Evolutionary conservation across 2,329 filamentous ascomycete species (phyloP), one percentile per base, ranked within the genome.

Genomic region (Triangularia setosa): DNA sequence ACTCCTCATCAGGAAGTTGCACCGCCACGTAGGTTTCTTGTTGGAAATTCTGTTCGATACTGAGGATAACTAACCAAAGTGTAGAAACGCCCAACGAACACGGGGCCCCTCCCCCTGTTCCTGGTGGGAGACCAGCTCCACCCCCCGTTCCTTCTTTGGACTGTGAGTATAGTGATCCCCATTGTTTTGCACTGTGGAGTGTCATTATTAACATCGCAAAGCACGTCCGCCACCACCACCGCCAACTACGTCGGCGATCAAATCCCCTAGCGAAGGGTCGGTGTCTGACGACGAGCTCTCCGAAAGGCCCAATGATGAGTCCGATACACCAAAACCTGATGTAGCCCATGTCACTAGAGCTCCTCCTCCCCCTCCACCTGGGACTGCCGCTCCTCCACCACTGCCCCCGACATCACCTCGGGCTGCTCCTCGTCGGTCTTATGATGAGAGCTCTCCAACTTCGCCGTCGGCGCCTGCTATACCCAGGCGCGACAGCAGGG

Each of bases 221-320:
- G 90, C 85, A 71, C 90, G 89, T 58, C 86, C 89, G 55, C 80
- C 82, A 1, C 85, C 85, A 58, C 80, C 80, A 33, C 80, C 80
- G 48, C 81, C 84, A 28, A 33, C 69, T 59, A 79, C 84, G 44
- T 78, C 83, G 35, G 79, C 80, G 53, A 73, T 85, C 16, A 81
- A 83, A 57, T 91, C 91, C 48, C 88, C 87, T 55, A 92, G 88
- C 64, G 84, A 90, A 66, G 93, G 92, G 28, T 96, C 92, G 1
- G 91, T 90, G 74, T 95, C 93, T 53, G 93, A 96, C 71, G 93
- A 97, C 74, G 94, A 97, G 75, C 79, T 93, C 71, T 92, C 90
- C 9, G 80, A 81, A 61, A 76, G 77, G 72, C 73, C 83, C 71
- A 75, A 77, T 69, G 77, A 80, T 59, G 76, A 82, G 68, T 70